A percentile compares a stretch with the other conserved stretches of the same genome.
phyloP scores from a whole-genome alignment of 306 rosid species.

The Cyamopsis tetragonoloba region DNA sequence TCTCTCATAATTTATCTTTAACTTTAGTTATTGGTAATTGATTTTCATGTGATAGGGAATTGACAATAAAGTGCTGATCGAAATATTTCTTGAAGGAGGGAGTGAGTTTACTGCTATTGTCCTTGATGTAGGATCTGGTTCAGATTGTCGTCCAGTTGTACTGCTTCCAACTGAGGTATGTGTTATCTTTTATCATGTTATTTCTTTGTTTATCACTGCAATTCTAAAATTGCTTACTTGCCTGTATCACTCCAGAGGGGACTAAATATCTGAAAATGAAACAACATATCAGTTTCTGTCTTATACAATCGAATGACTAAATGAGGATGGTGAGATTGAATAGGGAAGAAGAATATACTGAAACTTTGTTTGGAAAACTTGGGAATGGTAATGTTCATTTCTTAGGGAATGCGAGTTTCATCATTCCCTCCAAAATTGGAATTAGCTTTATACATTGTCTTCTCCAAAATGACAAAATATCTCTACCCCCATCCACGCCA shows the following conservation, averaged over 20 bases:
- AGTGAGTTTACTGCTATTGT: slow-evolving; percentile 94
- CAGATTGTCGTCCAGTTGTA: slow-evolving; percentile 70
- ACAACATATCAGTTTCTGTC: not conserved
- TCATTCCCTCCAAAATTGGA: not conserved
- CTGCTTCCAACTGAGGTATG: slow-evolving; percentile 88
- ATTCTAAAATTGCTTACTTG: slow-evolving; percentile 3
- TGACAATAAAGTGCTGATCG: slow-evolving; percentile 76
- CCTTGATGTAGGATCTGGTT: slow-evolving; percentile 85
- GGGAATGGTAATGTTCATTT: not conserved
- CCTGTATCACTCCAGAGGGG: not conserved
- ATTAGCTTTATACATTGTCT: not conserved
- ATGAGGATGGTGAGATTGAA: not conserved
- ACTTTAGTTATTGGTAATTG: slow-evolving; percentile 11
- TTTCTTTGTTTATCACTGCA: slow-evolving; percentile 21
- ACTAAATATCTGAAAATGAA: not conserved
- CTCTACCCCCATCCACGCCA: not conserved
- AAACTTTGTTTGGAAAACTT: not conserved
- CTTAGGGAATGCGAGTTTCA: not conserved
- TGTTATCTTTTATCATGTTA: not conserved
- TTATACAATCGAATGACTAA: not conserved
- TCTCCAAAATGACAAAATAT: not conserved
- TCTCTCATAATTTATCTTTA: not conserved
- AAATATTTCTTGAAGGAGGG: slow-evolving; percentile 92
- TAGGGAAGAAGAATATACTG: not conserved
- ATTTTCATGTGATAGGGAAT: slow-evolving; percentile 59